Evolutionary conservation across 169 alveolate genomes (phyloP), one percentile per base, ranked within the genome.

Genomic region (Fabrea salina): DNA sequence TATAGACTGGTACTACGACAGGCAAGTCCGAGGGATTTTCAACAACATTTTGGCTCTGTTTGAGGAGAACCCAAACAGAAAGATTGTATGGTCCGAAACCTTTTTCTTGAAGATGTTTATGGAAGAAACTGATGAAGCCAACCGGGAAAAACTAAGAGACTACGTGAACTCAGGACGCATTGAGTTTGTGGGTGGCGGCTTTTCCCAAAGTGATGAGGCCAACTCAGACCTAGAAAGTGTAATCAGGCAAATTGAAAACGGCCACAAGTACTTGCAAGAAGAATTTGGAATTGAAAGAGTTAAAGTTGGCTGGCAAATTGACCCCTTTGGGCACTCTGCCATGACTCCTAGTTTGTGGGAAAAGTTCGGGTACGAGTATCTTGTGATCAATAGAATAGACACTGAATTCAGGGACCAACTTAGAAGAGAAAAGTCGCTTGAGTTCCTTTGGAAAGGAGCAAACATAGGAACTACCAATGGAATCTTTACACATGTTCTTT

Each of bases 171-270:
- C 61, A 5, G 88, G 93, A 41, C 76, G 94, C 85, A 41, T 95
- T 30, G 92, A 93, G 91, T 86, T 95, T 80, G 92, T 88, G 40
- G 91, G 94, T 25, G 98, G 97, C 1, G 96, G 97, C 5, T 92
- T 92, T 93, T 86, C 88, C 5, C 82, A 84, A 82, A 87, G 91
- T 82, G 98, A 95, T 80, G 98, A 95, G 84, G 96, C 96, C 1
- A 85, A 93, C 16, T 79, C 96, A 0, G 89, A 85, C 58, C 89
- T 83, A 83, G 75, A 86, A 35, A 90, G 85, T 50, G 76, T 90
- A 33, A 75, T 90, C 5, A 89, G 86, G 41, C 67, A 90, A 67
- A 77, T 89, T 86, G 83, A 83, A 6, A 53, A 85, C 7, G 97
- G 96, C n/a, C 88, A 82, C 37, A 61, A 78, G 30, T 89, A 82